Conservation (phyloP, 2,329 filamentous ascomycete genomes). For the Penicillium concentricum region DNA sequence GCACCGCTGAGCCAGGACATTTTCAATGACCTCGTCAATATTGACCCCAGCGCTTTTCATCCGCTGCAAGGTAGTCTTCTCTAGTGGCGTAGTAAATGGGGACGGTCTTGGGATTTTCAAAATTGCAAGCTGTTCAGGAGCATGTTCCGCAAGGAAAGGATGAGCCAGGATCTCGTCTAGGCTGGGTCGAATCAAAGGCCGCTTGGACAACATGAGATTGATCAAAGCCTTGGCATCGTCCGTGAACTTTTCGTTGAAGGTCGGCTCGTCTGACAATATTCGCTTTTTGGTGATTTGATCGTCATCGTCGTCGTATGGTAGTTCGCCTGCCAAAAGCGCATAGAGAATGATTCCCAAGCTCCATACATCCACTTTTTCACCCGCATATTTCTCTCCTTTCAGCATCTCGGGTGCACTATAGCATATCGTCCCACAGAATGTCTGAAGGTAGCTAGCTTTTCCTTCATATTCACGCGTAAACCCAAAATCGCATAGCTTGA, state of each 20-base stretch:
- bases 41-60: conserved; percentile 94
- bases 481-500: conserved; percentile 96
- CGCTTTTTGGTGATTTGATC: conserved; percentile 80
- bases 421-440: conserved; percentile 95
- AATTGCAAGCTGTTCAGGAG: conserved; percentile 84
- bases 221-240: conserved; percentile 75
- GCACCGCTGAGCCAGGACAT: conserved; percentile 84
- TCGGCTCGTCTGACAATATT: conserved; percentile 83
- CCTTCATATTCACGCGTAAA: conserved; percentile 98
- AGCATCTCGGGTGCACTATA: conserved; percentile 99
- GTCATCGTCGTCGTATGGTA: conserved; percentile 96
- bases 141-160: conserved; percentile 83
- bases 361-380: conserved; percentile 98
- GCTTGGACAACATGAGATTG: conserved; percentile 80
- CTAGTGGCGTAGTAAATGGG: conserved; percentile 79
- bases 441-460: conserved; percentile 90
- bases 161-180: conserved; percentile 83
- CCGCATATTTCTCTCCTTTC: conserved; percentile 95
- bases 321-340: conserved; percentile 73
- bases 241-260: conserved; percentile 77
- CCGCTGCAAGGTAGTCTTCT: conserved; percentile 86
- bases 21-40: conserved; percentile 91
- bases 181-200: conserved; percentile 77
- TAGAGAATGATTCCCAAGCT: conserved; percentile 91
- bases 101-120: conserved; percentile 76